Conservation (phyloP, 345 rosid genomes). For the Isatis tinctoria region DNA sequence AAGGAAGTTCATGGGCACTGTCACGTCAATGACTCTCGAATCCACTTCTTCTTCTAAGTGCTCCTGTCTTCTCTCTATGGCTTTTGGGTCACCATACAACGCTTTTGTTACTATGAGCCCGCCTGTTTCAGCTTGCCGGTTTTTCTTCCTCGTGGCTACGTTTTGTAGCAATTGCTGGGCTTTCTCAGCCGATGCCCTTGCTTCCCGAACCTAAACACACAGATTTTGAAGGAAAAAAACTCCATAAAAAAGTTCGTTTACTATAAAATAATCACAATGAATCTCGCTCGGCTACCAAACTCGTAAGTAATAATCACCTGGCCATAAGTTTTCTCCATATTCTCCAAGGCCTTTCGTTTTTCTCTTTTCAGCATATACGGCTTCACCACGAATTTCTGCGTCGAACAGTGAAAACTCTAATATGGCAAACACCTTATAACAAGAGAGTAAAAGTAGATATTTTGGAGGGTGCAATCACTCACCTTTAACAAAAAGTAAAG, state of each 20-base stretch:
- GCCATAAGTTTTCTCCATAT: slow-evolving; percentile 57
- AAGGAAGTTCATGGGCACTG: slow-evolving; percentile 85
- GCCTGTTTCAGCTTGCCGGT: slow-evolving; percentile 56
- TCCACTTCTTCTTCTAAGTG: slow-evolving; percentile 34
- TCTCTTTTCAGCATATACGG: slow-evolving; percentile 72
- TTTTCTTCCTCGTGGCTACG: slow-evolving; percentile 80
- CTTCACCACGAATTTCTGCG: slow-evolving; percentile 76
- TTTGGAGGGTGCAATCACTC: neutral
- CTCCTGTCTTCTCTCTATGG: slow-evolving; percentile 45
- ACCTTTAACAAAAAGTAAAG: slow-evolving; percentile 89
- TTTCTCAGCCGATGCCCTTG: slow-evolving; percentile 71
- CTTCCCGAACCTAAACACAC: slow-evolving; percentile 59
- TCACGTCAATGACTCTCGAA: slow-evolving; percentile 67
- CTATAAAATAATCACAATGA: neutral
- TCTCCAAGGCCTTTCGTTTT: slow-evolving; percentile 65
- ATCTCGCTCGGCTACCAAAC: neutral
- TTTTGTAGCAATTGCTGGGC: slow-evolving; percentile 71
- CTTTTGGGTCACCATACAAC: slow-evolving; percentile 63
- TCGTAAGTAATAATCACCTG: slow-evolving; percentile 47
- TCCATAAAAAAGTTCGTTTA: neutral
- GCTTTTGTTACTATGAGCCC: slow-evolving; percentile 81
- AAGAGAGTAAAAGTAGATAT: neutral
- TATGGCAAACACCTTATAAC: neutral
- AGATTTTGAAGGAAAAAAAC: neutral
- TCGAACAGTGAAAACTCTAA: neutral